Percentiles rank a stretch among this genome's conserved stretches.
Evolutionary conservation across 345 rosid species (phyloP).

Genomic region (Zanthoxylum bungeanum): DNA sequence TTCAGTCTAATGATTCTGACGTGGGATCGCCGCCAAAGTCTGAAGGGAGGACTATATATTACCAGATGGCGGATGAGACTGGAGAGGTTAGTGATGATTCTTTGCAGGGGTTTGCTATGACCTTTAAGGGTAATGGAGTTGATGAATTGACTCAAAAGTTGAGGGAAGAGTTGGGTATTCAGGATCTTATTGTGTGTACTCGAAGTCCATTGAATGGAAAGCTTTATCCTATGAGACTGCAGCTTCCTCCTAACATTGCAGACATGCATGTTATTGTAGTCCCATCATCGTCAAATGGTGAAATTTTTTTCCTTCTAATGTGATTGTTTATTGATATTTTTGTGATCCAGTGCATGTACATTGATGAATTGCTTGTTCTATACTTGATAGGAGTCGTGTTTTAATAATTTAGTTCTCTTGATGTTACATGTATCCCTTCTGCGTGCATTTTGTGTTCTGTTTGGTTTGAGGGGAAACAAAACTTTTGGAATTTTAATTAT

Average conservation of each 20-base stretch:
- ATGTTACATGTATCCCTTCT: background rate
- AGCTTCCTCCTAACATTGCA: conserved; percentile 91
- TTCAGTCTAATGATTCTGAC: conserved; percentile 65
- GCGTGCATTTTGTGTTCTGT: too few species aligned
- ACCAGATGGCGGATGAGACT: conserved; percentile 70
- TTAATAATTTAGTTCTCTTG: background rate
- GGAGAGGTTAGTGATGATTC: conserved; percentile 71
- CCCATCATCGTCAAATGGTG: conserved; percentile 47
- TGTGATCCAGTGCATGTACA: background rate
- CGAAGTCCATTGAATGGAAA: conserved; percentile 85
- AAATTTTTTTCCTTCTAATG: conserved; percentile 3
- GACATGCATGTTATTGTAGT: conserved; percentile 76
- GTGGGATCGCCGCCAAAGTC: conserved; percentile 63
- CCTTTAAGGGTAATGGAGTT: conserved; percentile 76
- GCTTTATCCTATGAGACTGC: conserved; percentile 82
- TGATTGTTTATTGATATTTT: too few species aligned
- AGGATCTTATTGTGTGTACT: conserved; percentile 73
- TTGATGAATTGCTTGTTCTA: background rate
- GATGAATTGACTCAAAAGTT: conserved; percentile 65
- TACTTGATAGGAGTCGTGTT: background rate
- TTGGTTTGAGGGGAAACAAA: background rate
- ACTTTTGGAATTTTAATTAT: background rate
- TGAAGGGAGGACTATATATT: conserved; percentile 81
- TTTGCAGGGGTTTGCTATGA: conserved; percentile 49
- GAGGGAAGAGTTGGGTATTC: conserved; percentile 65